phyloP scores from a whole-genome alignment of 352 stramenopile genomes.

The Pythium angustatum region DNA sequence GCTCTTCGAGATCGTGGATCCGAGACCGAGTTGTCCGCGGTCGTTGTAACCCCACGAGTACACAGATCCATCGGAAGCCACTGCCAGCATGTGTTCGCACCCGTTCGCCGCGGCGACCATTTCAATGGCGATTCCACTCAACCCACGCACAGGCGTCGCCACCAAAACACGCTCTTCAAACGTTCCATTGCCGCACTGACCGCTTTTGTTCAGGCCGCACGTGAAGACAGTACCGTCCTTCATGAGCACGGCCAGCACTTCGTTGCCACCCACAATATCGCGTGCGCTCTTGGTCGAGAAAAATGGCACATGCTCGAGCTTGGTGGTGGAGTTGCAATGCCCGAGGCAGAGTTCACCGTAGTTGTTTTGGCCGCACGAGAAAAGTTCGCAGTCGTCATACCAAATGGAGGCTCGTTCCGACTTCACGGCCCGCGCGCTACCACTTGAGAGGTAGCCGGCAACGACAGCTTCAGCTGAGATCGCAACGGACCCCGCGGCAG shows the following conservation, averaged over 20 bases:
- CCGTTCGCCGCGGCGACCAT: constrained; percentile 82
- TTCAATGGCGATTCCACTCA: constrained; percentile 63
- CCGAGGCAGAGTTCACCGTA: constrained; percentile 86
- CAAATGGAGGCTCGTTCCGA: constrained; percentile 25
- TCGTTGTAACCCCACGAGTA: constrained; percentile 91
- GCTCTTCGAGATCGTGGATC: constrained; percentile 85
- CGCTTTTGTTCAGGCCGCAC: constrained; percentile 88
- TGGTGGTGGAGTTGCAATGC: constrained; percentile 86
- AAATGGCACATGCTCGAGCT: constrained; percentile 82
- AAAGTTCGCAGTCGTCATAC: constrained; percentile 86
- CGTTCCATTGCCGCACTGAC: constrained; percentile 84
- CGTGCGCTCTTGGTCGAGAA: constrained; percentile 80
- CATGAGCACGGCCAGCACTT: constrained; percentile 84
- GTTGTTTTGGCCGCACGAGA: constrained; percentile 89
- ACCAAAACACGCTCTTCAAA: constrained; percentile 86
- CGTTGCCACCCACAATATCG: constrained; percentile 77
- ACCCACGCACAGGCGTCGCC: constrained; percentile 65
- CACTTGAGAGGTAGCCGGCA: neutral
- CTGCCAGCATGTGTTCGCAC: constrained; percentile 87
- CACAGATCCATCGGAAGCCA: constrained; percentile 69
- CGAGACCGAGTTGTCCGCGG: constrained; percentile 77
- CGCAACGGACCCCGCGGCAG: neutral
- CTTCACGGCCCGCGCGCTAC: constrained; percentile 7
- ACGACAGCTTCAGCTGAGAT: constrained; percentile 2
- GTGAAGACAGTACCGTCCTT: constrained; percentile 81